phyloP scores from a whole-genome alignment of 2,329 filamentous ascomycete species.

The Penicillium italicum region DNA sequence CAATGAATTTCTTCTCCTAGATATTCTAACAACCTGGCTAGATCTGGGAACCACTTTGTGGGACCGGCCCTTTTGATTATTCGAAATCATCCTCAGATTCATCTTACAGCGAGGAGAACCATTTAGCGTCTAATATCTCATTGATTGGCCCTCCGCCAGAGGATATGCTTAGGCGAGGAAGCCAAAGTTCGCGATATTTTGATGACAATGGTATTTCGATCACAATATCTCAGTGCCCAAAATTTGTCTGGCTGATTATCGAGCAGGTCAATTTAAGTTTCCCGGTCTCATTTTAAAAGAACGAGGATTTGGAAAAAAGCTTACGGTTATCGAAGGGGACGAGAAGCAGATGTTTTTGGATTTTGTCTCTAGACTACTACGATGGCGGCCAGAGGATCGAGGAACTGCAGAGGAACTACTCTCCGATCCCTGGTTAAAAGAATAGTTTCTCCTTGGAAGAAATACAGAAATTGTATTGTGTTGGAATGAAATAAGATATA shows the following conservation, averaged over 20 bases:
- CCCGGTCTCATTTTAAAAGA: not conserved
- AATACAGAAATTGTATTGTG: too few relatives aligned
- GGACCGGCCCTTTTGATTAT: conserved; percentile 16
- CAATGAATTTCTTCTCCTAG: not conserved
- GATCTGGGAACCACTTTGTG: conserved; percentile 21
- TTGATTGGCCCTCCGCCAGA: not conserved
- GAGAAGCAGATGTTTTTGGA: not conserved
- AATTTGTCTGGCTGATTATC: not conserved
- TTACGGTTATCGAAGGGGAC: not conserved
- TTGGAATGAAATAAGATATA: too few relatives aligned
- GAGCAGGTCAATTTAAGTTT: not conserved
- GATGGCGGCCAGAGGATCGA: too few relatives aligned
- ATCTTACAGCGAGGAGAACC: not conserved
- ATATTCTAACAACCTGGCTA: conserved; percentile 10
- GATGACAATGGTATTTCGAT: not conserved
- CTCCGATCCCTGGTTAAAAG: too few relatives aligned
- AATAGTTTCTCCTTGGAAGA: too few relatives aligned
- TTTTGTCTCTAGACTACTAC: not conserved
- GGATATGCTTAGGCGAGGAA: not conserved
- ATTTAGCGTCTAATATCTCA: not conserved
- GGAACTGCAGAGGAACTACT: too few relatives aligned
- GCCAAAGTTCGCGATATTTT: not conserved
- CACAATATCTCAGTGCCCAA: not conserved
- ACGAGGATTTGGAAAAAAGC: not conserved
- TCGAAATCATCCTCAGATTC: conserved; percentile 11